Evolutionary conservation across 331 rosid genomes (phyloP).

Genomic region (Arachis monticola): DNA sequence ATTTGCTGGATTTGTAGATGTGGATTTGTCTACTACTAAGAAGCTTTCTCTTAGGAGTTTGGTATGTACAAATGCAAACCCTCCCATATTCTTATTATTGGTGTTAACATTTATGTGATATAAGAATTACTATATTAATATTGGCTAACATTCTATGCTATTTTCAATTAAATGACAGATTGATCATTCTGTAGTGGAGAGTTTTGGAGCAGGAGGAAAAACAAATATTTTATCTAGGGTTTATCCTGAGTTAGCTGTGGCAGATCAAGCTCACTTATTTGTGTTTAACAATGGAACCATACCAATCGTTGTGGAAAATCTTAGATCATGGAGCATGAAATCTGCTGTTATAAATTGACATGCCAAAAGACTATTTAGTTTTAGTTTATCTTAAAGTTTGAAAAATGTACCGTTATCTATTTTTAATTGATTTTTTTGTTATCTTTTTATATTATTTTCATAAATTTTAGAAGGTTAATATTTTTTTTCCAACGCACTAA

Average conservation of each 20-base stretch:
- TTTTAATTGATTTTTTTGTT: too few relatives aligned
- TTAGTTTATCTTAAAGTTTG: too few relatives aligned
- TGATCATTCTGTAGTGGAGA: conserved; percentile 90
- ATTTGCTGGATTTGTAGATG: conserved; percentile 80
- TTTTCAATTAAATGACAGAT: conserved; percentile 48
- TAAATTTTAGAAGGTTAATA: too few relatives aligned
- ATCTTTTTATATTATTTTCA: too few relatives aligned
- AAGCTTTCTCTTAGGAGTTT: conserved; percentile 82
- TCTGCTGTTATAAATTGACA: conserved; percentile 39
- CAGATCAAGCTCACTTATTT: conserved; percentile 55
- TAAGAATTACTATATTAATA: not conserved
- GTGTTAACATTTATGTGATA: not conserved
- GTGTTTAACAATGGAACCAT: conserved; percentile 82
- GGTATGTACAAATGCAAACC: conserved; percentile 50
- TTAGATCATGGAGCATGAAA: conserved; percentile 83
- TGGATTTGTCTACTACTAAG: conserved; percentile 49
- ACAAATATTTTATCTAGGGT: conserved; percentile 81
- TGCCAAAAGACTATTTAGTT: too few relatives aligned
- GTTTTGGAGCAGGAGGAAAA: conserved; percentile 79
- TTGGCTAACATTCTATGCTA: not conserved
- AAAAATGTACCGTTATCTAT: too few relatives aligned
- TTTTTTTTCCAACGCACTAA: too few relatives aligned
- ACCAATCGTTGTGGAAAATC: conserved; percentile 54
- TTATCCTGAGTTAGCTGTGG: conserved; percentile 66
- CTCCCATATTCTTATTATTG: not conserved